Evolutionary conservation across 2,329 filamentous ascomycete species (phyloP).

Genomic region (Calycina marina): DNA sequence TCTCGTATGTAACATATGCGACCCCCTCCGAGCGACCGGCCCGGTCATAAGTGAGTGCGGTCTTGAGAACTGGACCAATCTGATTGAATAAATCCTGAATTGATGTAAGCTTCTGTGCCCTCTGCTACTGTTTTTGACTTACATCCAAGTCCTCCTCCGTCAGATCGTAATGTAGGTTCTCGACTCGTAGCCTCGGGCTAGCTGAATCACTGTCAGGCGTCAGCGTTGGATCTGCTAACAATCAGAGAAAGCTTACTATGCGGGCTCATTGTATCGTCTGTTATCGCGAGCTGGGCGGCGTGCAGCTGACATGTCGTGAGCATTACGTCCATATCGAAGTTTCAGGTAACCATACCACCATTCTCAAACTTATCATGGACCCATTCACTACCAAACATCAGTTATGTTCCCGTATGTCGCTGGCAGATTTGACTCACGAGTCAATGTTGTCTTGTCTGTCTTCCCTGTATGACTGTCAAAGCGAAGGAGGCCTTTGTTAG

Average conservation of each 20-base stretch:
- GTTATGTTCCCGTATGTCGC: conserved; percentile 1
- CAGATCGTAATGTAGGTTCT: conserved; percentile 87
- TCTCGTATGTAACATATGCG: conserved; percentile 70
- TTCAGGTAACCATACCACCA: conserved; percentile 31
- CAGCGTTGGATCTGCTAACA: not conserved
- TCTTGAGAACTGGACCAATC: conserved; percentile 56
- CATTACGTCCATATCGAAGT: conserved; percentile 3
- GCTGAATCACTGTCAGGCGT: conserved; percentile 28
- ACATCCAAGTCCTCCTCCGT: conserved; percentile 74
- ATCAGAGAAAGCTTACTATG: conserved; percentile 17
- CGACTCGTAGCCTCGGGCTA: conserved; percentile 63
- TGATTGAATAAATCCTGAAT: conserved; percentile 61
- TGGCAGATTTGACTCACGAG: conserved; percentile 35
- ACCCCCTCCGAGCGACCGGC: conserved; percentile 76
- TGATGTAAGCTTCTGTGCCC: not conserved
- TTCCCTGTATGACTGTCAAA: conserved; percentile 45
- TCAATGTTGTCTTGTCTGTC: conserved; percentile 53
- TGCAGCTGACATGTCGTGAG: conserved; percentile 16
- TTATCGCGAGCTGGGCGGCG: conserved; percentile 15
- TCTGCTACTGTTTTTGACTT: conserved; percentile 14
- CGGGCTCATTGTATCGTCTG: conserved; percentile 20
- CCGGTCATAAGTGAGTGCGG: conserved; percentile 70
- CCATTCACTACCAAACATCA: conserved; percentile 53
- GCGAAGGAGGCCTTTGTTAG: conserved; percentile 29
- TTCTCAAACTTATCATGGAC: conserved; percentile 85